These are phyloP conservation scores for Baeospora myosura DNA, from an alignment of 1,284 basidiomycete genomes.

Conservation along the genomic window DNA sequence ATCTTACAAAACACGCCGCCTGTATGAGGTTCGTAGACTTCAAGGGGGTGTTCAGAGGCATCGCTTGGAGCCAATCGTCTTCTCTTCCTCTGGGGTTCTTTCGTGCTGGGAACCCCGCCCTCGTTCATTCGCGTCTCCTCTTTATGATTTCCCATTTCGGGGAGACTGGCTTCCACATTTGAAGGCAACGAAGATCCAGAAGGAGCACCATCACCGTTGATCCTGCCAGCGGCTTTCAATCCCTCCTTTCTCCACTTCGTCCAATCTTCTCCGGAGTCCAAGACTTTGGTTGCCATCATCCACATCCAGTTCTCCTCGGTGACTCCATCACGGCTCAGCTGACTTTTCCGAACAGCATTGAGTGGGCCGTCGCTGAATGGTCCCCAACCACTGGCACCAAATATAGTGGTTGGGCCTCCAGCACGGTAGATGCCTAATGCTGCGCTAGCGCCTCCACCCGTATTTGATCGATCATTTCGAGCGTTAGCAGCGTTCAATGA, in stretches of 20 bases:
- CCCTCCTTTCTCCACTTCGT: slow-evolving; percentile 52
- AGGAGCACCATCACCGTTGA: slow-evolving; percentile 22
- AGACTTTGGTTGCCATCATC: slow-evolving; percentile 60
- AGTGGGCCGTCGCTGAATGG: slow-evolving; percentile 80
- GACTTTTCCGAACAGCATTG: slow-evolving; percentile 70
- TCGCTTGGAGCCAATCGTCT: slow-evolving; percentile 25
- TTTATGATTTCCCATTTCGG: too few relatives aligned
- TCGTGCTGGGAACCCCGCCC: too few relatives aligned
- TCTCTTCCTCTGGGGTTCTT: too few relatives aligned
- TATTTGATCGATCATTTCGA: slow-evolving; percentile 2
- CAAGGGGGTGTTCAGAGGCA: slow-evolving; percentile 37
- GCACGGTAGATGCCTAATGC: slow-evolving; percentile 76
- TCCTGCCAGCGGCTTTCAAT: slow-evolving; percentile 38
- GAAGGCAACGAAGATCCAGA: too few relatives aligned
- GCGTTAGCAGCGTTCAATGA: slow-evolving; percentile 30
- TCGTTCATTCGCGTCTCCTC: too few relatives aligned
- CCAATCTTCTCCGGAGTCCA: slow-evolving; percentile 61
- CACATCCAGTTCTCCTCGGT: slow-evolving; percentile 87
- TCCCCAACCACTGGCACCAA: slow-evolving; percentile 73
- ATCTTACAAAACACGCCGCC: slow-evolving; percentile 63
- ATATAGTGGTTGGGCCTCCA: slow-evolving; percentile 83
- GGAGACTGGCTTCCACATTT: too few relatives aligned
- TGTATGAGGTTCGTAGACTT: slow-evolving; percentile 69
- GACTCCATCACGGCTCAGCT: slow-evolving; percentile 65
- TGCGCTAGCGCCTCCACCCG: slow-evolving; percentile 28